Evolutionary conservation across 2,329 filamentous ascomycete species (phyloP).

Genomic region (Periconia sp.): DNA sequence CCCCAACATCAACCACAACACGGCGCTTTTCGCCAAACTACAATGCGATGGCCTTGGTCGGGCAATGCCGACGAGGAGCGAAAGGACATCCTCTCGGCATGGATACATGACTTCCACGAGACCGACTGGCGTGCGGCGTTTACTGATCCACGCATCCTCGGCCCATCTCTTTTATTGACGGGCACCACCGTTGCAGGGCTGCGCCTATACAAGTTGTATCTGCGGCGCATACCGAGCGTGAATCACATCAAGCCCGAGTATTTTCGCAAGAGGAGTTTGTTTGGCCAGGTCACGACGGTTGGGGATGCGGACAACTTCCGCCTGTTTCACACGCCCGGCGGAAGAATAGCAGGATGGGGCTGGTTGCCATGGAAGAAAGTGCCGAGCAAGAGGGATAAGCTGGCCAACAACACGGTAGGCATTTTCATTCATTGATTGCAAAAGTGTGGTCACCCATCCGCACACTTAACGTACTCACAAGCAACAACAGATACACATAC

Average conservation of each 20-base stretch:
- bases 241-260: conserved; percentile 72
- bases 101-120: conserved; percentile 41
- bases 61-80: conserved; percentile 33
- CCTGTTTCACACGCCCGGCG: conserved; percentile 93
- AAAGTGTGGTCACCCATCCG: not conserved
- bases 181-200: conserved; percentile 57
- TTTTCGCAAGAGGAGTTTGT: conserved; percentile 74
- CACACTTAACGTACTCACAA: not conserved
- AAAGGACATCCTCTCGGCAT: conserved; percentile 45
- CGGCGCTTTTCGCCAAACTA: conserved; percentile 28
- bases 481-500: conserved; percentile 71
- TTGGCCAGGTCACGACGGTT: conserved; percentile 87
- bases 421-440: not conserved
- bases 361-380: conserved; percentile 75
- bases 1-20: conserved; percentile 7
- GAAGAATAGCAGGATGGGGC: conserved; percentile 84
- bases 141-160: conserved; percentile 57
- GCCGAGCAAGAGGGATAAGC: conserved; percentile 66
- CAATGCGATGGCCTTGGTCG: conserved; percentile 48
- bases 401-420: conserved; percentile 76
- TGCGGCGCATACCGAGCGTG: conserved; percentile 81
- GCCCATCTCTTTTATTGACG: conserved; percentile 58
- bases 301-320: conserved; percentile 97
- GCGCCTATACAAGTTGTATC: conserved; percentile 67
- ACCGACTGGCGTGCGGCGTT: conserved; percentile 56